phyloP scores from a whole-genome alignment of 441 rosid species.

The Jatropha multifida region DNA sequence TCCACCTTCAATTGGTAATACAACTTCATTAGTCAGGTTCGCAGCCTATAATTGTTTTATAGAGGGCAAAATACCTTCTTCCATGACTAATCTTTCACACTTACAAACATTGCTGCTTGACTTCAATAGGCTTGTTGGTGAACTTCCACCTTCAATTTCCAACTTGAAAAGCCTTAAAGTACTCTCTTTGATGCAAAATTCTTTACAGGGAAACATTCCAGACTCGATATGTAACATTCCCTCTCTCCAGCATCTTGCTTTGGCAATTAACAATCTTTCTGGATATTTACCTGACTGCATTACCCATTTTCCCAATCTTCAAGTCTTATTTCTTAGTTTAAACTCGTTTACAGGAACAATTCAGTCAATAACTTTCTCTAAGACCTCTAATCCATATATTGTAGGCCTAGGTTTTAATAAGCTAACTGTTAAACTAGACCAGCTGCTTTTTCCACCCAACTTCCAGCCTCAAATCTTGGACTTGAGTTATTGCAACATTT shows the following conservation, averaged over 20 bases:
- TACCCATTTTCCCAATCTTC: constrained; percentile 8
- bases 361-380: constrained; percentile 3
- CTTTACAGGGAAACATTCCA: constrained; percentile 24
- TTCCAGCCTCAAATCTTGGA: constrained; percentile 22
- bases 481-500: constrained; percentile 19
- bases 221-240: constrained; percentile 27
- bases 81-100: constrained; percentile 25
- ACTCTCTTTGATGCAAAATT: constrained; percentile 23
- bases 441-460: constrained; percentile 10
- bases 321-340: neutral
- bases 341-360: constrained; percentile 28
- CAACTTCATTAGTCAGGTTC: constrained; percentile 24
- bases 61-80: constrained; percentile 27
- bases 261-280: constrained; percentile 14
- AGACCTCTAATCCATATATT: neutral
- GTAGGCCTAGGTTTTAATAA: constrained; percentile 14
- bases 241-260: constrained; percentile 20
- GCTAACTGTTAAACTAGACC: constrained; percentile 21
- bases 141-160: constrained; percentile 24
- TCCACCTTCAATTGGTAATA: constrained; percentile 24
- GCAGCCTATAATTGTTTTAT: constrained; percentile 20
- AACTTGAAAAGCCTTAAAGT: constrained; percentile 20
- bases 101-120: neutral
- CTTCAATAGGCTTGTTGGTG: constrained; percentile 17
- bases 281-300: constrained; percentile 32